A percentile compares a stretch with the other conserved stretches of the same genome.
Evolutionary conservation across 2,329 filamentous ascomycete species (phyloP).

Genomic region (Sclerotinia glacialis): DNA sequence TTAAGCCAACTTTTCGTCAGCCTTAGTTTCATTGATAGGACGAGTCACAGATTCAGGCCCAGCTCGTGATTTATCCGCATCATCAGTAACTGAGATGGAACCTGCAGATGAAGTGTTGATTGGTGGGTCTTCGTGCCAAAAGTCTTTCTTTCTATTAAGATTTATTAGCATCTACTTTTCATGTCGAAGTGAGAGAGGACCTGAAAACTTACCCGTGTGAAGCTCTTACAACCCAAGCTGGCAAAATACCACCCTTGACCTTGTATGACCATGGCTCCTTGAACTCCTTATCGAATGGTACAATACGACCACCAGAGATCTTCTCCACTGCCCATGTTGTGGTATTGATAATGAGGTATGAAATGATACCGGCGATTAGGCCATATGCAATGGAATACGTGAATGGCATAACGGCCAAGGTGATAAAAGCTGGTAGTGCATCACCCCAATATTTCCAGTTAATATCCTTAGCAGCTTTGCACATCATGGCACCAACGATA

Average conservation of each 20-base stretch:
- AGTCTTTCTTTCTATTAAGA: slow-evolving; percentile 43
- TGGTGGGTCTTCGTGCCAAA: slow-evolving; percentile 28
- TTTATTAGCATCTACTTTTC: slow-evolving; percentile 35
- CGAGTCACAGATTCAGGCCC: background rate
- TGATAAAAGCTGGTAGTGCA: slow-evolving; percentile 79
- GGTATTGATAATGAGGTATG: slow-evolving; percentile 73
- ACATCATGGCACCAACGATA: slow-evolving; percentile 84
- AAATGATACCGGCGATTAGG: slow-evolving; percentile 73
- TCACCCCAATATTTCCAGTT: slow-evolving; percentile 88
- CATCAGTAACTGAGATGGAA: slow-evolving; percentile 1
- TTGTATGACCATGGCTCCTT: slow-evolving; percentile 80
- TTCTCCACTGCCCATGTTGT: slow-evolving; percentile 68
- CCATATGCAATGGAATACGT: slow-evolving; percentile 87
- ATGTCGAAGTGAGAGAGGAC: no score
- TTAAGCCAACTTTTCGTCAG: slow-evolving; percentile 8
- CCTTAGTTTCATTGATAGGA: background rate
- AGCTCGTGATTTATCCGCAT: background rate
- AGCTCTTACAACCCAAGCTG: slow-evolving; percentile 65
- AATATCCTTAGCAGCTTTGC: slow-evolving; percentile 72
- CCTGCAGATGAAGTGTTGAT: slow-evolving; percentile 9
- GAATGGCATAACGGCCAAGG: slow-evolving; percentile 83
- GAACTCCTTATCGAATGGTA: slow-evolving; percentile 70
- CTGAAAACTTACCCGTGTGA: slow-evolving; percentile 7
- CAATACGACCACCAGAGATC: slow-evolving; percentile 64
- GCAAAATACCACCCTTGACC: slow-evolving; percentile 70